Base-by-base conservation (phyloP, 768 basidiomycete genomes). In the Myochromella boudieri region DNA sequence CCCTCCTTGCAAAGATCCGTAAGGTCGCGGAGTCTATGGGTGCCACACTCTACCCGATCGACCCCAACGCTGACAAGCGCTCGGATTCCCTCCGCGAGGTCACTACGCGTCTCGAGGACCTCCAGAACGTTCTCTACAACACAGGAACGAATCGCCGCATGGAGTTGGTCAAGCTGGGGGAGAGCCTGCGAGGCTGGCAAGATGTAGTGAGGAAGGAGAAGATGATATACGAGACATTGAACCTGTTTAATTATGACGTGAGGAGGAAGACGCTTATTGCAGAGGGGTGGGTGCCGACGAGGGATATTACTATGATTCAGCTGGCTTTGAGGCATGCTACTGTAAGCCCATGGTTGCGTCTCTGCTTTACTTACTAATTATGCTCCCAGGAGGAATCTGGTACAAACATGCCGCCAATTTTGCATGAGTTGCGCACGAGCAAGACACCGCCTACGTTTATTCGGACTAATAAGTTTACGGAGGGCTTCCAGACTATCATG, bases 1-100 rank as follows among this genome's bases (percentile, higher is more conserved):
- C 87, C 15, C 74, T 98, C 17, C 82, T 99, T 22, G 80, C 91
- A 53, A 99, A 98, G 78, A 97, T 99, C 61, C 90, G 95, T 63
- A 97, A 94, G 67, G 90, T 99, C 44, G 89, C 95, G 21, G 95
- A 97, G 68, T 95, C 93, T n/a, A 97, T 98, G 88, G 95, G 97
- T 28, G 97, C 87, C 3, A 97, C 93, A 0, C 72, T 98, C 45
- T 98, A 95, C 69, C 92, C 94, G 29, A 97, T 99, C 62, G 95
- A 98, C 64, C 74, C 93, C 28, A 94, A 95, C 56, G 83, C 87
- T 2, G 93, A 95, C 68, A 95, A 91, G 67, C 92, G 97, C 33
- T 76, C 84, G 10, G 90, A 95, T 38, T 84, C 93, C 24, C 81
- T 99, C 45, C 84, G 86, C 28, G 94, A 97, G 56, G 93, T 98